These are phyloP conservation scores for Eucalyptus viminalis DNA, from an alignment of 345 rosid genomes.

Conservation along the genomic window DNA sequence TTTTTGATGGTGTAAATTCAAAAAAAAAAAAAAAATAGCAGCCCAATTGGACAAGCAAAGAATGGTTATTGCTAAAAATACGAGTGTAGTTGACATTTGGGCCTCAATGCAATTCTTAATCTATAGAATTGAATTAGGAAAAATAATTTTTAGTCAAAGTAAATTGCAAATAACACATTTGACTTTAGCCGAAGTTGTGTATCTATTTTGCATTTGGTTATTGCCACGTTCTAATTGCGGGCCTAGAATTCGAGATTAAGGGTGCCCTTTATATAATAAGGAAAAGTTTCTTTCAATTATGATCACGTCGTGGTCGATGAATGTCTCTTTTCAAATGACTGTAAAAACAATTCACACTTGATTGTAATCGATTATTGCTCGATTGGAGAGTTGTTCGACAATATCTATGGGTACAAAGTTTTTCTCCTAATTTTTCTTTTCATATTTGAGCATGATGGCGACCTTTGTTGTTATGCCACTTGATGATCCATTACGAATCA, in stretches of 20 bases:
- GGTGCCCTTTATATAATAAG: not conserved
- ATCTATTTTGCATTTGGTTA: not conserved
- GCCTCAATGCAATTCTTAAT: not conserved
- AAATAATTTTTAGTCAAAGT: not conserved
- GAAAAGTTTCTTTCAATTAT: too few relatives aligned
- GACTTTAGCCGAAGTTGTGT: not conserved
- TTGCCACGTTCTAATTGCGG: not conserved
- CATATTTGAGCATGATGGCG: not conserved
- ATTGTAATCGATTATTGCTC: too few relatives aligned
- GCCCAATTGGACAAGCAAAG: not conserved
- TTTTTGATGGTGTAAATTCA: not conserved
- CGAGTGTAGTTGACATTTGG: not conserved
- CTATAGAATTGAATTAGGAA: not conserved
- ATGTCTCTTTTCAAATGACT: too few relatives aligned
- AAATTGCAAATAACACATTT: not conserved
- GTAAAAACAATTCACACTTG: not conserved
- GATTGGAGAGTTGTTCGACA: not conserved
- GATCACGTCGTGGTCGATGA: fast-evolving
- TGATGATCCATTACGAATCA: not conserved
- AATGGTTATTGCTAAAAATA: fast-evolving
- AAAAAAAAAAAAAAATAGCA: not conserved
- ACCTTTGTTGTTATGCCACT: not conserved
- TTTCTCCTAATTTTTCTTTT: not conserved
- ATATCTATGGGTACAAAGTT: not conserved
- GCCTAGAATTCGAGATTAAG: not conserved